Conservation (phyloP, 257 asterid genomes). For the Capsicum chinense region DNA sequence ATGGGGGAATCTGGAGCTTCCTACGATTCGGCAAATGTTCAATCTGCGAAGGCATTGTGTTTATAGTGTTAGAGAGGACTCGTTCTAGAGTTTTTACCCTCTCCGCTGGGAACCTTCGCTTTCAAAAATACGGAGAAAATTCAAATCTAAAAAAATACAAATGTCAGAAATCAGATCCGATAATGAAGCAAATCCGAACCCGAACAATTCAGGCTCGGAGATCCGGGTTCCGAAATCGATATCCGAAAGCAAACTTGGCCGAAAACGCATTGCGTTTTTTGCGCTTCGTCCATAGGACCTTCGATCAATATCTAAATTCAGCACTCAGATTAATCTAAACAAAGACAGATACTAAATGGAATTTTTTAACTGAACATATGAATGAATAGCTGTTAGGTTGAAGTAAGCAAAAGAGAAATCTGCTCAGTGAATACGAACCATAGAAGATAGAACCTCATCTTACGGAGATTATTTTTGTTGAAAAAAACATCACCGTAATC, state of each 20-base stretch:
- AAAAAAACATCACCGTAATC: slow-evolving; percentile 10
- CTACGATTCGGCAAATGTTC: slow-evolving; percentile 57
- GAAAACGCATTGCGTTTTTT: slow-evolving; percentile 48
- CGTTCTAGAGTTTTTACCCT: slow-evolving; percentile 48
- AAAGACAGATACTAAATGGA: not conserved
- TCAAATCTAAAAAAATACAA: not conserved
- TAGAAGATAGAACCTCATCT: slow-evolving; percentile 44
- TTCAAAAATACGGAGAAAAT: not conserved
- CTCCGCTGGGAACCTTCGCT: slow-evolving; percentile 96
- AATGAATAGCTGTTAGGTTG: not conserved
- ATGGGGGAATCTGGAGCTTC: slow-evolving; percentile 40
- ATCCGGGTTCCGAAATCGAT: slow-evolving; percentile 51
- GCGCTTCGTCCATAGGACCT: slow-evolving; percentile 90
- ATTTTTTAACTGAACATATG: not conserved
- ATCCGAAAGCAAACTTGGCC: slow-evolving; percentile 93
- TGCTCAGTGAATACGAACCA: slow-evolving; percentile 98
- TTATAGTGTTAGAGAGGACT: slow-evolving; percentile 70
- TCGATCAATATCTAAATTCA: slow-evolving; percentile 35
- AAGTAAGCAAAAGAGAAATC: not conserved
- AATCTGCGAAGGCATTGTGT: slow-evolving; percentile 59
- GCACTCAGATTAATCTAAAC: not conserved
- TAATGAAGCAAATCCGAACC: slow-evolving; percentile 45
- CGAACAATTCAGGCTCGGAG: slow-evolving; percentile 43
- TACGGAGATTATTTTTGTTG: slow-evolving; percentile 50
- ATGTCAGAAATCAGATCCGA: slow-evolving; percentile 32